Conservation (phyloP, 371 early-diverging fungal species). For the Dinochytrium kinnereticum region DNA sequence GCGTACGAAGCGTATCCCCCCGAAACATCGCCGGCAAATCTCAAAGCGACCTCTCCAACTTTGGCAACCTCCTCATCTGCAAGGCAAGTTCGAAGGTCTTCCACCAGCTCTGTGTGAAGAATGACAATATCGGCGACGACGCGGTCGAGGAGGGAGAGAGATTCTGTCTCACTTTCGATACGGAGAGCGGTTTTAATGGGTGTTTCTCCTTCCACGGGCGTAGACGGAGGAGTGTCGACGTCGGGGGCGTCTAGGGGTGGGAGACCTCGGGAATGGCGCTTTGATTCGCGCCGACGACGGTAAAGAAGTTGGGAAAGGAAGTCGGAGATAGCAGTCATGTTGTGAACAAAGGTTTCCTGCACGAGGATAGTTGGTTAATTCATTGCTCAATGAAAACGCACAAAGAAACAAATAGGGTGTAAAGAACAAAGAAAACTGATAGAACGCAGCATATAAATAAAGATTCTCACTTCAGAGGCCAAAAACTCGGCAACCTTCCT, state of each 20-base stretch:
- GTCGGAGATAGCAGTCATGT: slow-evolving; percentile 35
- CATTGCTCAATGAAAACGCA: no score
- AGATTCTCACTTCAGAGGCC: slow-evolving; percentile 27
- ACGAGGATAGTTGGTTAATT: slow-evolving; percentile 5
- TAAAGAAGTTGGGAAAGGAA: slow-evolving; percentile 35
- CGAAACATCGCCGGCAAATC: slow-evolving; percentile 23
- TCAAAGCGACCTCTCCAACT: slow-evolving; percentile 30
- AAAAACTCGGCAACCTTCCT: slow-evolving; percentile 14
- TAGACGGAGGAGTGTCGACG: slow-evolving; percentile 19
- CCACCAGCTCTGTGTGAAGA: slow-evolving; percentile 32
- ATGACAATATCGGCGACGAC: slow-evolving; percentile 33
- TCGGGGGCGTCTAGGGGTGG: slow-evolving; percentile 13
- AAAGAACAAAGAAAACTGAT: no score
- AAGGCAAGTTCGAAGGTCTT: slow-evolving; percentile 21
- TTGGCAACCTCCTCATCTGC: slow-evolving; percentile 6
- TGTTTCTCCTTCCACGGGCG: slow-evolving; percentile 26
- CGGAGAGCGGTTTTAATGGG: slow-evolving; percentile 30
- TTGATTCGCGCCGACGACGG: slow-evolving; percentile 36
- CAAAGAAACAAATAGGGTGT: no score
- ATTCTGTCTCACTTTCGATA: slow-evolving; percentile 43
- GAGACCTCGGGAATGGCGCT: slow-evolving; percentile 29
- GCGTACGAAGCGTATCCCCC: slow-evolving; percentile 33
- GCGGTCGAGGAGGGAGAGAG: slow-evolving; percentile 29
- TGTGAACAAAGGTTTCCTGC: slow-evolving; percentile 43
- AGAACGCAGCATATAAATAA: neutral